Evolutionary conservation across 352 stramenopile genomes (phyloP).

Genomic region (Phytophthora tentaculata): DNA sequence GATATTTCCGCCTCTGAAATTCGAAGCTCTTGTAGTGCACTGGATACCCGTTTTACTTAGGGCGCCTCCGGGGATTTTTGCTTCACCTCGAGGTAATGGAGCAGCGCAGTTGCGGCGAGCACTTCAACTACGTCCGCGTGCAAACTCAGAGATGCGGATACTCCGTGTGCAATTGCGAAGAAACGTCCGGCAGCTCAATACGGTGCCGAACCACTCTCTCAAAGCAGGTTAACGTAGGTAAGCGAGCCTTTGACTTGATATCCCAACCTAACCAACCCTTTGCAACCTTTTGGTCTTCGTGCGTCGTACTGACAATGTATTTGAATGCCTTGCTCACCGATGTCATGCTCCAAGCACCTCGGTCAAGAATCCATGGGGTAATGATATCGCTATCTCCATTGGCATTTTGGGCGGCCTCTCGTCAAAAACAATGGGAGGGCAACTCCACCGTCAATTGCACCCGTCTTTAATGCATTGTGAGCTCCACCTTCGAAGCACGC

Average conservation of each 20-base stretch:
- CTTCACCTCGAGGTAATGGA: too few species aligned
- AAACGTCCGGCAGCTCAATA: background rate
- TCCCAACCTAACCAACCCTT: background rate
- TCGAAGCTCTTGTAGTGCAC: too few species aligned
- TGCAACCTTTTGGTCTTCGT: slow-evolving; percentile 16
- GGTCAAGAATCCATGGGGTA: slow-evolving; percentile 9
- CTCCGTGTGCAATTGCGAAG: too few species aligned
- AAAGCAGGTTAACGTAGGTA: background rate
- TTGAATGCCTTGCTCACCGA: slow-evolving; percentile 20
- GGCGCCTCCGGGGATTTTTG: too few species aligned
- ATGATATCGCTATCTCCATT: slow-evolving; percentile 13
- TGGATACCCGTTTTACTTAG: too few species aligned
- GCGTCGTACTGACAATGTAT: slow-evolving; percentile 23
- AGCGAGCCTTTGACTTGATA: background rate
- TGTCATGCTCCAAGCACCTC: slow-evolving; percentile 7
- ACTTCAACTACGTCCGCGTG: too few species aligned
- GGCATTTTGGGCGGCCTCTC: slow-evolving; percentile 8
- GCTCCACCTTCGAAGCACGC: slow-evolving; percentile 7
- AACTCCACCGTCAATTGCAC: background rate
- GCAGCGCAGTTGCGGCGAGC: too few species aligned
- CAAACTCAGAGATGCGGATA: too few species aligned
- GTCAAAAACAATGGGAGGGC: slow-evolving; percentile 10
- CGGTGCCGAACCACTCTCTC: background rate
- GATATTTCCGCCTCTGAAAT: too few species aligned
- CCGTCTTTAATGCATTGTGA: background rate